A percentile compares a stretch with the other conserved stretches of the same genome.
Conservation (phyloP, 1,284 basidiomycete genomes). For the Laetiporus sulphureus region DNA sequence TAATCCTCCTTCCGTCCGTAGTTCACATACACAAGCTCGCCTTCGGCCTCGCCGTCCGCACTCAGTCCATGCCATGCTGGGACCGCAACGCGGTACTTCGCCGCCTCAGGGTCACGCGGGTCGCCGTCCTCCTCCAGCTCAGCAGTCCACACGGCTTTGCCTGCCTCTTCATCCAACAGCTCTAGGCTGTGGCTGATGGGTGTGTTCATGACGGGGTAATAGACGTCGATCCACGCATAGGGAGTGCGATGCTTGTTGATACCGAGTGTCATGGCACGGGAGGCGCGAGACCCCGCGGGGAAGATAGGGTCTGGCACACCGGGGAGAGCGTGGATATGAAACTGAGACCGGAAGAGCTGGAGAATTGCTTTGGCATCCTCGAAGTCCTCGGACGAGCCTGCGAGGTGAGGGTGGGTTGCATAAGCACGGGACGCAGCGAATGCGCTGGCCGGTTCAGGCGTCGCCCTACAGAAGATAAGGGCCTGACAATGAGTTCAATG, state of each 20-base stretch:
- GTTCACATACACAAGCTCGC: conserved; percentile 76
- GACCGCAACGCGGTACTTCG: conserved; percentile 48
- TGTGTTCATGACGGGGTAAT: conserved; percentile 81
- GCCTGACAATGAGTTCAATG: not conserved
- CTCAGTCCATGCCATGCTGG: conserved; percentile 71
- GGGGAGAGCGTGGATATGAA: conserved; percentile 41
- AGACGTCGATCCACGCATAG: conserved; percentile 73
- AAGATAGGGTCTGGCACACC: conserved; percentile 43
- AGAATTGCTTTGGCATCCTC: conserved; percentile 59
- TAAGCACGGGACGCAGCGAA: conserved; percentile 49
- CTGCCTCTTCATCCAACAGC: conserved; percentile 51
- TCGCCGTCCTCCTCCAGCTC: conserved; percentile 67
- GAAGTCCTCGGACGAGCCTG: conserved; percentile 60
- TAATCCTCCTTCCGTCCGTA: conserved; percentile 68
- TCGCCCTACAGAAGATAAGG: conserved; percentile 4
- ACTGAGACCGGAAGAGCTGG: conserved; percentile 53
- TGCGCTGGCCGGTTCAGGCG: conserved; percentile 51
- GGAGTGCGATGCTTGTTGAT: conserved; percentile 43
- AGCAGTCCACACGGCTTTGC: conserved; percentile 59
- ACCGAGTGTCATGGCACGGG: conserved; percentile 55
- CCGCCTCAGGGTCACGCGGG: conserved; percentile 54
- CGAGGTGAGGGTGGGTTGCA: conserved; percentile 67
- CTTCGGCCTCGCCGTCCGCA: conserved; percentile 55
- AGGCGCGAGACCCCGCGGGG: conserved; percentile 56
- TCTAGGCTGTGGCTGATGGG: conserved; percentile 58